Conservation (phyloP, 192 early-diverging fungal genomes). For the Mortierella antarctica region DNA sequence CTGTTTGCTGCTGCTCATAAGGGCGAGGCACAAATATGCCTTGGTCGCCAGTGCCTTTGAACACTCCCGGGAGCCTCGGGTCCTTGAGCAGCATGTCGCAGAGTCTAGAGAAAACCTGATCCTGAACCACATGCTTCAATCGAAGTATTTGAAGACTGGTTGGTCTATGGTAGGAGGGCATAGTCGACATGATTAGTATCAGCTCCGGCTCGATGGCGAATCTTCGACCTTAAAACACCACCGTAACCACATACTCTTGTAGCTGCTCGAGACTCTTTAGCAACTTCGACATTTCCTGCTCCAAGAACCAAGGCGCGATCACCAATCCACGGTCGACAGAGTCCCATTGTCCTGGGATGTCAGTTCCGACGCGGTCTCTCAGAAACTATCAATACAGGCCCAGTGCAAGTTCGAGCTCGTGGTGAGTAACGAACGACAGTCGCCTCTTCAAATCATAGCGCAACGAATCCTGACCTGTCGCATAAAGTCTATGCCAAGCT, state of each 20-base stretch:
- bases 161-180: conserved; percentile 8
- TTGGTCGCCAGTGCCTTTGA: conserved; percentile 33
- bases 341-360: conserved; percentile 40
- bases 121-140: conserved; percentile 18
- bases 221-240: neutral
- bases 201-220: neutral
- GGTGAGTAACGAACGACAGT: neutral
- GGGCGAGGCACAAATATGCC: conserved; percentile 34
- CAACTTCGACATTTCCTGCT: conserved; percentile 15
- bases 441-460: neutral
- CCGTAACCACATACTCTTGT: conserved; percentile 25
- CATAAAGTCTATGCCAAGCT: conserved; percentile 38
- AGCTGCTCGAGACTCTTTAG: conserved; percentile 5
- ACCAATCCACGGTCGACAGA: conserved; percentile 35
- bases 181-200: neutral
- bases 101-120: conserved; percentile 38
- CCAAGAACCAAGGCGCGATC: conserved; percentile 25
- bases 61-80: conserved; percentile 8
- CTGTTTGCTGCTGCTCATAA: conserved; percentile 44
- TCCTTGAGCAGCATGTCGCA: conserved; percentile 38
- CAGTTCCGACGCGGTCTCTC: conserved; percentile 33
- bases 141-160: conserved; percentile 16
- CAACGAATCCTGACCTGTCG: conserved; percentile 21
- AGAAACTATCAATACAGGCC: conserved; percentile 15
- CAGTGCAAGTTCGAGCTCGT: neutral